Percentiles rank a stretch among this genome's conserved stretches.
Conservation (phyloP, 108 stramenopile genomes). For the Skeletonema grethae region DNA sequence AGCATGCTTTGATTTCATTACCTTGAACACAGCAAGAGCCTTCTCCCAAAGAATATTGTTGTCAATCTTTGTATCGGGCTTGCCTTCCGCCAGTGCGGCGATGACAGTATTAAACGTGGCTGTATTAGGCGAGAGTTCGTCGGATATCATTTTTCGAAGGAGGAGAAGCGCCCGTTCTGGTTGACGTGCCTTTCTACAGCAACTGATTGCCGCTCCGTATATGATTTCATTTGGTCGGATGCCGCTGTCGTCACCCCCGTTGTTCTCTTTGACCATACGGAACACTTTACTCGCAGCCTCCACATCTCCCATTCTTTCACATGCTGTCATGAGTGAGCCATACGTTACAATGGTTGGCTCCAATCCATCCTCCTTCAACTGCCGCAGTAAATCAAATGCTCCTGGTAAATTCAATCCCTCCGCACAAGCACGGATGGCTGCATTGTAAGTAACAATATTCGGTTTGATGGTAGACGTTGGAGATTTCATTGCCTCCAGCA, state of each 20-base stretch:
- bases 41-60: conserved; percentile 45
- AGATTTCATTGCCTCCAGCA: conserved; percentile 65
- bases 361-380: conserved; percentile 56
- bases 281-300: conserved; percentile 69
- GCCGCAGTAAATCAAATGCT: conserved; percentile 63
- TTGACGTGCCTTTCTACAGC: conserved; percentile 71
- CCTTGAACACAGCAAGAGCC: conserved; percentile 65
- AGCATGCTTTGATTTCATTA: conserved; percentile 60
- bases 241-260: conserved; percentile 1
- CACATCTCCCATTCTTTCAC: conserved; percentile 69
- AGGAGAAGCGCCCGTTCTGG: conserved; percentile 66
- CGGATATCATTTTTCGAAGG: conserved; percentile 75
- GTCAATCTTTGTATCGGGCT: conserved; percentile 14
- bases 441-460: conserved; percentile 84
- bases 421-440: conserved; percentile 82
- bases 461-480: conserved; percentile 63
- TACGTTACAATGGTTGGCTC: conserved; percentile 77
- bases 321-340: conserved; percentile 85
- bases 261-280: conserved; percentile 52
- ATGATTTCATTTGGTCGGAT: conserved; percentile 75
- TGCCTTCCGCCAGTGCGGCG: conserved; percentile 63
- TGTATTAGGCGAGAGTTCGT: conserved; percentile 72
- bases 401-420: conserved; percentile 68
- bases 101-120: conserved; percentile 83
- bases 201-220: conserved; percentile 84